Evolutionary conservation across 2,329 filamentous ascomycete species (phyloP).

Genomic region (Teratosphaeria viscida): DNA sequence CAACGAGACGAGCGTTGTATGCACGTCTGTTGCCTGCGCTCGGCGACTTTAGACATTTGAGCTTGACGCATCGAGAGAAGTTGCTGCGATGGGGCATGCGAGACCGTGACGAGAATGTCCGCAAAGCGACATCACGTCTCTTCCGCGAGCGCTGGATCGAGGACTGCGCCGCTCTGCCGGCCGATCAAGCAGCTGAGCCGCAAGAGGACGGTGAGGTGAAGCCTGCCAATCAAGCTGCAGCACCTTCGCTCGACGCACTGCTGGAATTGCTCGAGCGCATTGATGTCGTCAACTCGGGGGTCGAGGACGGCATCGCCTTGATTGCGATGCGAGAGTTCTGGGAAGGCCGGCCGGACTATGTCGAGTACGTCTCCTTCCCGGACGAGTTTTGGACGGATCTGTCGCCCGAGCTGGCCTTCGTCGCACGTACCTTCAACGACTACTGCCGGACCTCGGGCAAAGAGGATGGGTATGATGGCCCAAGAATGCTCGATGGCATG

Average conservation of each 20-base stretch:
- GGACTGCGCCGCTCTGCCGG: slow-evolving; percentile 65
- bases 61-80: slow-evolving; percentile 89
- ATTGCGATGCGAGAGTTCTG: slow-evolving; percentile 96
- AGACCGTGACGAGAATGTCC: slow-evolving; percentile 87
- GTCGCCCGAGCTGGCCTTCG: slow-evolving; percentile 76
- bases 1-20: slow-evolving; percentile 77
- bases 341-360: slow-evolving; percentile 79
- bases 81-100: slow-evolving; percentile 87
- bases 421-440: slow-evolving; percentile 86
- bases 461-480: slow-evolving; percentile 37
- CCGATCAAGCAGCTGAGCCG: slow-evolving; percentile 48
- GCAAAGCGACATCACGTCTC: slow-evolving; percentile 78
- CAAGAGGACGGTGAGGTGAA: slow-evolving; percentile 41
- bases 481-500: slow-evolving; percentile 63
- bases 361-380: slow-evolving; percentile 56
- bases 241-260: slow-evolving; percentile 69
- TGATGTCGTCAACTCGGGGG: slow-evolving; percentile 80
- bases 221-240: slow-evolving; percentile 36
- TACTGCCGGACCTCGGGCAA: slow-evolving; percentile 65
- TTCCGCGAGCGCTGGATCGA: slow-evolving; percentile 98
- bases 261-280: slow-evolving; percentile 88
- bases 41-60: slow-evolving; percentile 89
- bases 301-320: slow-evolving; percentile 79
- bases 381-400: slow-evolving; percentile 72
- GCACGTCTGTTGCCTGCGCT: slow-evolving; percentile 75